Conservation (phyloP, 108 stramenopile genomes). For the Discostella pseudostelligera region DNA sequence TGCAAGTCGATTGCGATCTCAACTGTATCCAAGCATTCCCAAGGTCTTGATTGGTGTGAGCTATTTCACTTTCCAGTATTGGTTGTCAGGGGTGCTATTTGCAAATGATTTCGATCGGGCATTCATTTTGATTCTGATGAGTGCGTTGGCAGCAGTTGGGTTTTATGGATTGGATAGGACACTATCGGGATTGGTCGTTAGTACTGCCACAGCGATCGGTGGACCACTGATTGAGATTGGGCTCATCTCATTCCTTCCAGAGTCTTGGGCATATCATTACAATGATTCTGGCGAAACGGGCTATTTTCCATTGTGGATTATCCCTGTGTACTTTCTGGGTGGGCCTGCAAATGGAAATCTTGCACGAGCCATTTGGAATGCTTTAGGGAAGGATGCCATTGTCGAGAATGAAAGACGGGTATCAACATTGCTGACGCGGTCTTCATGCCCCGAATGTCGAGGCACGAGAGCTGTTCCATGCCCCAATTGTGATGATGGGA, state of each 20-base stretch:
- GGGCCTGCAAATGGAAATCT: constrained; percentile 88
- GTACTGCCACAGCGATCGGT: constrained; percentile 74
- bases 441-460: constrained; percentile 56
- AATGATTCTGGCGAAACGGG: constrained; percentile 78
- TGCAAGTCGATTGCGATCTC: constrained; percentile 10
- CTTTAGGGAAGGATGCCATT: constrained; percentile 20
- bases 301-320: constrained; percentile 83
- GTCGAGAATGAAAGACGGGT: neutral
- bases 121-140: constrained; percentile 69
- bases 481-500: constrained; percentile 82
- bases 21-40: constrained; percentile 31
- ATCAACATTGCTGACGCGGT: neutral
- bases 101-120: constrained; percentile 49
- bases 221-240: constrained; percentile 83
- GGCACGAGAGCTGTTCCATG: constrained; percentile 65
- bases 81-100: constrained; percentile 71
- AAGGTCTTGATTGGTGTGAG: constrained; percentile 74
- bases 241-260: constrained; percentile 48
- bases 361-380: constrained; percentile 76
- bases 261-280: constrained; percentile 72
- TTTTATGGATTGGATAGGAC: constrained; percentile 70
- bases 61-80: constrained; percentile 86
- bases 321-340: constrained; percentile 84
- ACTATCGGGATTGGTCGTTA: constrained; percentile 58
- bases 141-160: constrained; percentile 59